Evolutionary conservation across 2,329 filamentous ascomycete species (phyloP), one percentile per base, ranked within the genome.

Genomic region (Monascus ruber): DNA sequence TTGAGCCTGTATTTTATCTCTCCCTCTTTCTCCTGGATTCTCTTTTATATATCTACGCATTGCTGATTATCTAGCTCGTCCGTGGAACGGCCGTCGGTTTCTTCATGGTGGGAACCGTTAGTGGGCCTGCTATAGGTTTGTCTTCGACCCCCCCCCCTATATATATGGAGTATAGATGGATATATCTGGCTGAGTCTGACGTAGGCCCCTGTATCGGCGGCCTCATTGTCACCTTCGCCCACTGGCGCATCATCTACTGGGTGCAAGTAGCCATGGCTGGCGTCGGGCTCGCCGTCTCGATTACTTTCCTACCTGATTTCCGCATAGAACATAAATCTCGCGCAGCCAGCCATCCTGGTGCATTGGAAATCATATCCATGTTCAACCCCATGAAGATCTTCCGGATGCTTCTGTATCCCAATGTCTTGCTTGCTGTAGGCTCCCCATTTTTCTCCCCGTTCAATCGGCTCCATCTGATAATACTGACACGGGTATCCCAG

Each of bases 201-300:
- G 17, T 34, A 60, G 58, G 56, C 5, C 62, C 63, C 6, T 83
- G 85, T 50, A 66, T 87, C 6, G 83, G 83, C 26, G 84, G 83
- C 28, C 77, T 87, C 38, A 84, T 89, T 38, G 82, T 88, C 29
- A 87, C 83, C 0, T 87, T 78, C 56, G 69, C 72, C 4, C 73
- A 70, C 3, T 89, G 84, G 84, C 74, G 82, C 17, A 74, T 76
- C 39, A 86, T 87, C 42, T 87, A 85, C 64, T 87, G 82, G 79
- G 65, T 87, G 1, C 83, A 88, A 55, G 77, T 79, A 1, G 81
- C 71, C 1, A 70, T 86, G 35, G 77, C 79, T 0, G 78, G 73
- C 1, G 54, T 74, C 0, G 80, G 75, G 0, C 66, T 73, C 0
- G 29, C 77, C 0, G 70, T 79, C 1, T 73, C 81, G 10, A 68